Evolutionary conservation across 805 yeast genomes (phyloP), one percentile per base, ranked within the genome.

Genomic region (Myxozyma kluyveri): DNA sequence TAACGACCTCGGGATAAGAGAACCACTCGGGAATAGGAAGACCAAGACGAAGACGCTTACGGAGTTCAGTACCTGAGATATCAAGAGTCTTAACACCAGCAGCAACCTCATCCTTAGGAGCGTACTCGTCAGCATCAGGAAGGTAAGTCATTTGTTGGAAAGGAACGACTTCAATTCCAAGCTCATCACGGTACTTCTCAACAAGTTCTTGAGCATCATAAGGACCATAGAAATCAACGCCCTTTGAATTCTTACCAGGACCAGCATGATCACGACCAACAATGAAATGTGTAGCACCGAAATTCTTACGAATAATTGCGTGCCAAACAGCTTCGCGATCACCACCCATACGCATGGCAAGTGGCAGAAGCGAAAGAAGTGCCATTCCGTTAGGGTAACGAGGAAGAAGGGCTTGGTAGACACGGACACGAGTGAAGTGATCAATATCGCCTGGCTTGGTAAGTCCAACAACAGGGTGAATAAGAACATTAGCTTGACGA

Each of bases 291-390:
- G 96, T 86, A 50, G 96, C 96, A 67, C 98, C 98, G 68, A 84
- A 89, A 74, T 90, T 90, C 76, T 88, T 88, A 73, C 98, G 86
- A 69, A 90, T 90, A 65, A 91, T 84, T 17, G 97, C 96, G 69
- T 90, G 98, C 97, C 97, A 91, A 41, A 90, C 86, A 21, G 98
- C 98, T 74, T 90, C 98, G 69, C 96, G 82, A 70, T 91, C 97
- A 70, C 98, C 98, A 50, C 93, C 97, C 98, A 90, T 90, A 78
- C 98, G 84, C 98, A 90, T 90, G 36, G 98, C 98, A 66, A 90
- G 76, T 10, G 98, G 98, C 63, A 90, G 77, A 59, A 90, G 74
- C 6, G 96, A 84, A 57, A 90, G 75, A 60, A 86, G 82, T 14
- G 97, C 97, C 80, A 90, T 84, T 49, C 96, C 96, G 59, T 83